These are phyloP conservation scores for Lanmaoa pseudosensibilis DNA, from an alignment of 768 basidiomycete species.

Conservation along the genomic window DNA sequence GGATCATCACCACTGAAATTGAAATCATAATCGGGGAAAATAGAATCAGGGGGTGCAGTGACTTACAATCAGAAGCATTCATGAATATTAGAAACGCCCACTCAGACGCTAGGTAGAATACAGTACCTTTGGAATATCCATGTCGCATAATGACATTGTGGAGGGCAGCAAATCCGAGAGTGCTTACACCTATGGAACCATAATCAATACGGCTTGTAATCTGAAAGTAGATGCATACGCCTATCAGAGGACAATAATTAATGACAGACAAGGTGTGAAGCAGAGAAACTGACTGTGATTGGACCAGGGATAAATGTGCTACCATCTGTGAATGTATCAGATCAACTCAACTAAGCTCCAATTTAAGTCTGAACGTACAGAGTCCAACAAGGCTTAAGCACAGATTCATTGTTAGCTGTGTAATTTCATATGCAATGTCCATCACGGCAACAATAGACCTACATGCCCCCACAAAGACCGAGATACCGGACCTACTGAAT, in stretches of 20 bases:
- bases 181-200: background rate
- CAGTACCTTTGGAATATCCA: background rate
- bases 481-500: background rate
- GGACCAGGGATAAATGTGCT: background rate
- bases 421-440: background rate
- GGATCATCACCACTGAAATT: too few species aligned
- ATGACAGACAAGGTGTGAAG: background rate
- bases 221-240: background rate
- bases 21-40: too few species aligned
- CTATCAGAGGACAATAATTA: background rate
- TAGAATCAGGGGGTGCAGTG: too few species aligned
- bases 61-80: too few species aligned
- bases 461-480: background rate
- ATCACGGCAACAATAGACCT: background rate
- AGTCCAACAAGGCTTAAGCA: background rate
- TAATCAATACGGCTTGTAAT: background rate
- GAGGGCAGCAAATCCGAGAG: background rate
- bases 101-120: accelerated
- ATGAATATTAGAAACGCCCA: background rate
- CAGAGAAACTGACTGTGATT: background rate
- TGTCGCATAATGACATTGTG: background rate
- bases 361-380: background rate
- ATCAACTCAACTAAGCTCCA: background rate
- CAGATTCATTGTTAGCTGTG: background rate
- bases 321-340: background rate